A percentile compares a stretch with the other conserved stretches of the same genome.
Evolutionary conservation across 1,284 basidiomycete genomes (phyloP).

Genomic region (Erythrobasidium hasegawianum): DNA sequence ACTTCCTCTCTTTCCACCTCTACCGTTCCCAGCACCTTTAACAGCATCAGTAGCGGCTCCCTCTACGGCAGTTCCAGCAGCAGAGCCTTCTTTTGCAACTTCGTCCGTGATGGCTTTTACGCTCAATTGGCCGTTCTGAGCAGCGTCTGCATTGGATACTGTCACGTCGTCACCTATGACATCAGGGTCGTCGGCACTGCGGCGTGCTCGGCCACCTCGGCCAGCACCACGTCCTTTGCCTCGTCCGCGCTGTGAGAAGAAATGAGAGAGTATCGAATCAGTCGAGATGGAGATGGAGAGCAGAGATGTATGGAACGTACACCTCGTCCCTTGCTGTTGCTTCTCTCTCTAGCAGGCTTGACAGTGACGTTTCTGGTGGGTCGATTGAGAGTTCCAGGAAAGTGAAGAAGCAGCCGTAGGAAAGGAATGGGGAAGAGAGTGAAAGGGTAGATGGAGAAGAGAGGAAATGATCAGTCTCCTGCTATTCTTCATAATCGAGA

Average conservation of each 20-base stretch:
- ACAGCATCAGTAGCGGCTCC: neutral
- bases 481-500: no score
- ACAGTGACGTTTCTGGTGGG: neutral
- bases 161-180: neutral
- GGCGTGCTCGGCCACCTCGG: slow-evolving; percentile 18
- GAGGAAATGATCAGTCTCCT: no score
- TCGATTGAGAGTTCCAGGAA: no score
- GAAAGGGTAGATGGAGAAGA: neutral
- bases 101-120: slow-evolving; percentile 16
- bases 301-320: neutral
- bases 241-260: slow-evolving; percentile 11
- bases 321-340: slow-evolving; percentile 10
- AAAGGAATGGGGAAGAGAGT: neutral
- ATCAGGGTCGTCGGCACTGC: slow-evolving; percentile 25
- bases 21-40: neutral
- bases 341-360: slow-evolving; percentile 9
- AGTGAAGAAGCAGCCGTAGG: slow-evolving; percentile 7
- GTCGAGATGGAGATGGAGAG: neutral
- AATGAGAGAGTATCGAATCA: neutral
- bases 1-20: slow-evolving; percentile 18
- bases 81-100: slow-evolving; percentile 7
- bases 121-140: neutral
- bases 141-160: neutral
- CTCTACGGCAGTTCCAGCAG: neutral
- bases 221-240: slow-evolving; percentile 5